Evolutionary conservation across 1,139 yeast species (phyloP), one percentile per base, ranked within the genome.

Genomic region (Debaryomyces sp.): DNA sequence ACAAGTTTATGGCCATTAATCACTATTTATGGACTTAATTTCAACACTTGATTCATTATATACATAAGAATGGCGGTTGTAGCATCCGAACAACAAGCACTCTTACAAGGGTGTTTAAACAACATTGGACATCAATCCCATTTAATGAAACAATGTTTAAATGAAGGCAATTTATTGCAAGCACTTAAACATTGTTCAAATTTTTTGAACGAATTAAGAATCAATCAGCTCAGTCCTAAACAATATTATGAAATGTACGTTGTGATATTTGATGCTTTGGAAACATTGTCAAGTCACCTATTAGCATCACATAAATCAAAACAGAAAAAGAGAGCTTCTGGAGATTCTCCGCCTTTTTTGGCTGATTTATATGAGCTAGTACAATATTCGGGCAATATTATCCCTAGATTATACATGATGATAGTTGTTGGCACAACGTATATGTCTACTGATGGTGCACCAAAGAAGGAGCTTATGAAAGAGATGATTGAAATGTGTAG

Each of bases 401-500:
- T 94, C 13, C 99, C 99, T 3, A 77, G 99, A 50, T 74, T 94
- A 49, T 94, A 95, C 64, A 77, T 95, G 71, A 91, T 94, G 98
- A 87, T 94, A 43, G 94, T 96, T 2, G 94, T 94, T 9, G 99
- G 99, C 9, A 85, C 96, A 0, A 89, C 91, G 2, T 91, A 87
- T 68, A 85, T 92, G 86, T 73, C 87, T 5, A 77, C 87, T 6
- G 81, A 85, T 4, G 91, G 85, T 49, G 86, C 96, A 0, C 97
- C 97, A 0, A 79, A 82, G 24, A 82, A 83, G 63, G 98, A 92
- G 57, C 87, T 95, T 49, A 82, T 94, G 84, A 89, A 88, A 64
- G 99, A 94, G 64, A 87, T 95, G 96, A 86, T 94, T 64, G 99
- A 95, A 66, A 94, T 94, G 99, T 87, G 96, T 55, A 81, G 96